These are phyloP conservation scores for Fusarium humuli DNA, from an alignment of 2,329 filamentous ascomycete species.

Conservation along the genomic window DNA sequence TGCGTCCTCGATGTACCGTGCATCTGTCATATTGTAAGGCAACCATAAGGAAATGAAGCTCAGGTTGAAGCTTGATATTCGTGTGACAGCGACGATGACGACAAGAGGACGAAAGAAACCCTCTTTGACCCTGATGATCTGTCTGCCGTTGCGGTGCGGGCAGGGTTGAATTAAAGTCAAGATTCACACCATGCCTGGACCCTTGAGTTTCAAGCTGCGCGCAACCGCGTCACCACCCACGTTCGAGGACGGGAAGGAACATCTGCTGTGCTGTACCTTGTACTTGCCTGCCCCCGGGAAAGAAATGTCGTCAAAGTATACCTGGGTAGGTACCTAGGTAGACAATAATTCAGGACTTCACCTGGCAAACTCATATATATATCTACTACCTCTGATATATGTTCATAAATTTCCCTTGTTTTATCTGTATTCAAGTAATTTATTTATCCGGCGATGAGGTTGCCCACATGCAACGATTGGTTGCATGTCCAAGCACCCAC, in stretches of 20 bases:
- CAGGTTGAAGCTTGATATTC: slow-evolving; percentile 8
- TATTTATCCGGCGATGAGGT: neutral
- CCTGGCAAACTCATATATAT: neutral
- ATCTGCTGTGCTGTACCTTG: neutral
- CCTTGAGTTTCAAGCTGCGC: slow-evolving; percentile 38
- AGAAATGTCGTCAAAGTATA: neutral
- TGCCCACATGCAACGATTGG: neutral
- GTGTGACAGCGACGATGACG: neutral
- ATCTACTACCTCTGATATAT: neutral
- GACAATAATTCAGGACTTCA: neutral
- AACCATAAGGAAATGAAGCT: slow-evolving; percentile 14
- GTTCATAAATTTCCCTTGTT: neutral
- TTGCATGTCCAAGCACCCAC: neutral
- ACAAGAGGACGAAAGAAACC: neutral
- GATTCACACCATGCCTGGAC: slow-evolving; percentile 31
- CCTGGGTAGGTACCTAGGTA: neutral
- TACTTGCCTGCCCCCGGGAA: neutral
- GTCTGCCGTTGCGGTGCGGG: neutral
- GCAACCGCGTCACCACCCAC: neutral
- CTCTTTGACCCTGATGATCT: slow-evolving; percentile 14
- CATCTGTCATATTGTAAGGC: neutral
- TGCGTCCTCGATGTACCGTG: neutral
- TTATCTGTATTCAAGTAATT: neutral
- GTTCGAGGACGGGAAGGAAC: neutral
- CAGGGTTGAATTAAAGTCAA: slow-evolving; percentile 25